These are phyloP conservation scores for Phaeosphaeria sp. DNA, from an alignment of 2,329 filamentous ascomycete genomes.

Conservation along the genomic window DNA sequence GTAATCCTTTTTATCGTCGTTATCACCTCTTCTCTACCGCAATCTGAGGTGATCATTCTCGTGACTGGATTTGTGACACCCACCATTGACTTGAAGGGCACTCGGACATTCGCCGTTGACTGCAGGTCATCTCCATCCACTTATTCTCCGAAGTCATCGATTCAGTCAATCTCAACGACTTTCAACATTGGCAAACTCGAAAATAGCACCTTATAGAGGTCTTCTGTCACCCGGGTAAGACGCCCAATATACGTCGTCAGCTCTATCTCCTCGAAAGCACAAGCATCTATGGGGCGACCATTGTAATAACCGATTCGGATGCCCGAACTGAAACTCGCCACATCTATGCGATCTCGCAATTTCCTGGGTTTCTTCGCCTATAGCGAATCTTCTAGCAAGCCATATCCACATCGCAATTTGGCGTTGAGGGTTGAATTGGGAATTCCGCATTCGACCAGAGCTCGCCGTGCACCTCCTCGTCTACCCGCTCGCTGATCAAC, in stretches of 20 bases:
- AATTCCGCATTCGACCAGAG: conserved; percentile 9
- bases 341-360: not conserved
- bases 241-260: conserved; percentile 6
- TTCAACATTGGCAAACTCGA: conserved; percentile 7
- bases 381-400: not conserved
- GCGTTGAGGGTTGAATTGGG: conserved; percentile 12
- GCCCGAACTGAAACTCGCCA: not conserved
- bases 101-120: conserved; percentile 9
- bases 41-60: not conserved
- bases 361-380: not conserved
- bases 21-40: not conserved
- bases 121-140: conserved; percentile 3
- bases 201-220: conserved; percentile 8
- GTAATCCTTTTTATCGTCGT: not conserved
- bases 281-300: not conserved
- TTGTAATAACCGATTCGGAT: not conserved
- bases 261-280: conserved; percentile 8
- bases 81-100: conserved; percentile 7
- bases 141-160: conserved; percentile 13
- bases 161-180: conserved; percentile 13
- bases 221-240: conserved; percentile 2
- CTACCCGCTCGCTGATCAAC: conserved; percentile 10
- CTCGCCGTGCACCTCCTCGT: conserved; percentile 8
- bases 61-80: too few species aligned
- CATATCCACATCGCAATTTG: conserved; percentile 1